phyloP scores from a whole-genome alignment of 257 asterid genomes.

The Fraxinus anomala region DNA sequence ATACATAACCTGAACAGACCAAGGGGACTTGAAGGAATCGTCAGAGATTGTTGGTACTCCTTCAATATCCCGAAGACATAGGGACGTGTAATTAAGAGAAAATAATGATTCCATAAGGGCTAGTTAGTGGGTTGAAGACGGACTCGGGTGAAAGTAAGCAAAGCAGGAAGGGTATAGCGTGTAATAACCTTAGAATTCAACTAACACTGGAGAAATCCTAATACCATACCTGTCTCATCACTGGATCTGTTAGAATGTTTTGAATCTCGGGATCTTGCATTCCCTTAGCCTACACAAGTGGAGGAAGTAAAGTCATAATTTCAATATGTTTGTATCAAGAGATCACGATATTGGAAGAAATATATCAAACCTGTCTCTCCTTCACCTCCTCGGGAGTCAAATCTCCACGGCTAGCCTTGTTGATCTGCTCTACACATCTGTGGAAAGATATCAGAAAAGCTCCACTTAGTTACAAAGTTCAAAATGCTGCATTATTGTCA shows the following conservation, averaged over 20 bases:
- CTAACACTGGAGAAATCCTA: background rate
- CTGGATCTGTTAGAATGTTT: constrained; percentile 88
- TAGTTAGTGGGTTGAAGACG: background rate
- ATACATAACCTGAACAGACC: background rate
- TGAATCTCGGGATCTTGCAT: constrained; percentile 98
- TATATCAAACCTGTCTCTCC: constrained; percentile 83
- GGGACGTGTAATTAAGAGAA: background rate
- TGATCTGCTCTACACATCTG: constrained; percentile 87
- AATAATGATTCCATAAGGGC: background rate
- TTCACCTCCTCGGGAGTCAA: constrained; percentile 86
- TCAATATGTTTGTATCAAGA: background rate
- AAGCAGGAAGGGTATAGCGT: background rate
- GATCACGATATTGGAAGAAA: background rate
- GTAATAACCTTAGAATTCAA: background rate
- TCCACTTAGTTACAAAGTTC: background rate
- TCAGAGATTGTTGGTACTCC: background rate
- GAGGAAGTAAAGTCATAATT: background rate
- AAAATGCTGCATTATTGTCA: background rate
- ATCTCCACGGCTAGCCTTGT: constrained; percentile 92
- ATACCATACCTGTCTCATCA: constrained; percentile 84
- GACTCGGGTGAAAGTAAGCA: background rate
- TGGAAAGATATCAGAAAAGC: constrained; percentile 3
- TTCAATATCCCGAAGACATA: background rate
- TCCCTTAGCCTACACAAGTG: constrained; percentile 63
- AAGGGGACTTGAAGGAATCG: background rate